A percentile compares a stretch with the other conserved stretches of the same genome.
These are phyloP conservation scores for Coniochaeta ligniaria DNA, from an alignment of 2,329 filamentous ascomycete genomes.

Conservation along the genomic window DNA sequence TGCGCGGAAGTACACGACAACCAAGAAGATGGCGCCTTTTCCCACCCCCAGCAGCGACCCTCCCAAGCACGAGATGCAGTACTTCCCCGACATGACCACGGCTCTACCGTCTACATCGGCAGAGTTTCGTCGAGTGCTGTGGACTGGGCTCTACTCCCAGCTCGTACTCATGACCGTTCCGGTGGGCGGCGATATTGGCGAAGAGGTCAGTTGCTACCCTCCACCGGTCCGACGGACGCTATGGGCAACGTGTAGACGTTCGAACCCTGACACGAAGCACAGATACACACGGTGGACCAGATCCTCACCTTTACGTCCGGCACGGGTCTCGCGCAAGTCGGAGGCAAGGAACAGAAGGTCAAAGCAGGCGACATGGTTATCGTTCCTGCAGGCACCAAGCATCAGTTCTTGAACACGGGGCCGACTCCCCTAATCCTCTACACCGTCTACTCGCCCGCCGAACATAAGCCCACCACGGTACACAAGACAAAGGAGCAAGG, in stretches of 20 bases:
- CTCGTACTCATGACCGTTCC: conserved; percentile 60
- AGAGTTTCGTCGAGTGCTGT: conserved; percentile 54
- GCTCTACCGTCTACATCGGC: conserved; percentile 44
- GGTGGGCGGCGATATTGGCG: conserved; percentile 57
- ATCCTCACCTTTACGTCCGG: conserved; percentile 58
- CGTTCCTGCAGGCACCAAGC: conserved; percentile 58
- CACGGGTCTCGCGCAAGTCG: conserved; percentile 48
- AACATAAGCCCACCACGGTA: conserved; percentile 51
- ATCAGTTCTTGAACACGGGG: conserved; percentile 58
- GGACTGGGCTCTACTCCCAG: conserved; percentile 56
- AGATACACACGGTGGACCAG: conserved; percentile 55
- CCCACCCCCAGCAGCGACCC: conserved; percentile 25
- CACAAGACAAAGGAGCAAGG: conserved; percentile 58
- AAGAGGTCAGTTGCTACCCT: conserved; percentile 38
- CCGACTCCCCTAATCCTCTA: conserved; percentile 52
- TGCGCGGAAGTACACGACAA: background rate
- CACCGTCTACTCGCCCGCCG: conserved; percentile 56
- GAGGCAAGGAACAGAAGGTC: conserved; percentile 46
- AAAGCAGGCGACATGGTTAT: conserved; percentile 28
- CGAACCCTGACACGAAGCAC: conserved; percentile 8
- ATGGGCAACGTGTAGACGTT: background rate
- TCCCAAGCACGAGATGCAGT: conserved; percentile 49
- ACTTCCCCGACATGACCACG: conserved; percentile 49
- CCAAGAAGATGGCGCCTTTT: conserved; percentile 19
- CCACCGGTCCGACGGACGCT: background rate